Base-by-base conservation (phyloP, 108 stramenopile genomes). In the Nitzschia palea region DNA sequence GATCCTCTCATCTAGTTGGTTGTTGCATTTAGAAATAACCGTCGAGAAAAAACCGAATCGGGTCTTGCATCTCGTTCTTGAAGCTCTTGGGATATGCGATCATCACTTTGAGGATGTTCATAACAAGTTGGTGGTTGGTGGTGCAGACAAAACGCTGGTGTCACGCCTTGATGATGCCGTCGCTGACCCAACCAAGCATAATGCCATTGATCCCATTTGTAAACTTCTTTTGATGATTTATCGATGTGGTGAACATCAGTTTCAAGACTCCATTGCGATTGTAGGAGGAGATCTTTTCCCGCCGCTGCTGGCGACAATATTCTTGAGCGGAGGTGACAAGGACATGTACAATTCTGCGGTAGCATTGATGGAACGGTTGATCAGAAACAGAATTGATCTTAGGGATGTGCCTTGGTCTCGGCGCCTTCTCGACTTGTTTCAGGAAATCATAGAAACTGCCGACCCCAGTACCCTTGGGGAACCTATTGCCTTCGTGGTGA, bases 271-370 rank as follows among this genome's bases (percentile, higher is more conserved):
- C 40, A 60, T 60, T 1, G 31, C 59, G 14, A 60, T 60, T 12
- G 59, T 60, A 9, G 59, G 59, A 25, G 59, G 59, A 23, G 59
- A 60, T 12, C 23, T 60, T 9, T 60, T 60, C 26, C 59, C 59
- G 22, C 59, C 59, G n/a, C 25, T 60, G 2, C 59, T 60, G 1
- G 59, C 59, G 6, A 60, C 40, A 1, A 10, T 60, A 1, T 60
- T 60, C 40, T 14, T 60, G 23, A 43, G 43, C 12, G 37, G 25
- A 0, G 9, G 20, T 2, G 40, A 60, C 20, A 22, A 8, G 9
- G n/a, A 31, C 22, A 12, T 15, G 14, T 34, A 18, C 3, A 22
- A 22, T 23, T 60, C 59, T n/a, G 59, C 59, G 22, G 10, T 22
- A n/a, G 31, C 59, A 10, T 25, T 60, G 40, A 60, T 60, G 59